Conservation (phyloP, 2,329 filamentous ascomycete genomes). For the Cordyceps cateniannulata region DNA sequence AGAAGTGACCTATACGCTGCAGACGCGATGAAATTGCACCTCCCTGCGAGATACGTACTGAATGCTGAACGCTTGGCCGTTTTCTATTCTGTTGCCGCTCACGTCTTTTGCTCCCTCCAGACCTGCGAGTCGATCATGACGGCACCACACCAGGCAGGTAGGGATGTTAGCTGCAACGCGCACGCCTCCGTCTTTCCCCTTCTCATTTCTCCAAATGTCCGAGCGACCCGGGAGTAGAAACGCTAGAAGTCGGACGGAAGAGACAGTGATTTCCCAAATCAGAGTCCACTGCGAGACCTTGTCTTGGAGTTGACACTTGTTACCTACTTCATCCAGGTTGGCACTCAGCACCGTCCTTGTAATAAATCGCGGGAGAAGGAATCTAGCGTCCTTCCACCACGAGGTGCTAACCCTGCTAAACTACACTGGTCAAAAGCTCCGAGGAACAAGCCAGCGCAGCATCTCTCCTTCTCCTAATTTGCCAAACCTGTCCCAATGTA, state of each 20-base stretch:
- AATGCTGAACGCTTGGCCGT: too few relatives aligned
- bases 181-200: not conserved
- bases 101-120: too few relatives aligned
- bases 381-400: not conserved
- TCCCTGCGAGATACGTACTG: too few relatives aligned
- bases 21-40: too few relatives aligned
- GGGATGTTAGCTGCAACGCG: not conserved
- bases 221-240: not conserved
- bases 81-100: too few relatives aligned
- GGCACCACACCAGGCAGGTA: not conserved
- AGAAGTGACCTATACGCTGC: not conserved
- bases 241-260: conserved; percentile 1
- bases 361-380: not conserved
- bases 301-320: not conserved
- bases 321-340: not conserved
- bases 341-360: not conserved
- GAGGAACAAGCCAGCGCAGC: not conserved
- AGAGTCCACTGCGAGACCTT: not conserved
- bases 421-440: not conserved
- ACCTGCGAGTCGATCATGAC: conserved; percentile 1
- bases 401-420: not conserved
- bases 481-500: too few relatives aligned
- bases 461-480: not conserved
- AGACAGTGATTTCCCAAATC: not conserved
- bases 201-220: not conserved